Evolutionary conservation across 1,284 basidiomycete species (phyloP), one percentile per base, ranked within the genome.

Genomic region (Pisolithus thermaeus): DNA sequence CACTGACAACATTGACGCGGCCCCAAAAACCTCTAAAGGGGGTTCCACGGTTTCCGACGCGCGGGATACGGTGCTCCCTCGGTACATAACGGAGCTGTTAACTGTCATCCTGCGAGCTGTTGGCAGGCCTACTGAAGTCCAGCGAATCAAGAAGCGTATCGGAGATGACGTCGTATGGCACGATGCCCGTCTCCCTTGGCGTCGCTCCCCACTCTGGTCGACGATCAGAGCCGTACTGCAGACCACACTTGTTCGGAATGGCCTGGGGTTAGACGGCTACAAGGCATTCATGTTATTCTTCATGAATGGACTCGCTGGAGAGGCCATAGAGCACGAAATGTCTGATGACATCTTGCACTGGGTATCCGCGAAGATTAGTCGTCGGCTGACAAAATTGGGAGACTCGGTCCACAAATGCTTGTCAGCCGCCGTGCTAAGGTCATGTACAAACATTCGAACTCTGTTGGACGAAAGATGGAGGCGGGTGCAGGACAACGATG

Each of bases 161-260:
- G 59, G 58, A 0, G 69, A 73, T 42, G 66, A 74, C 7, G 63
- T 65, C 8, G 48, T 69, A 3, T 63, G 59, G 58, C 35, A 56
- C 1, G 27, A 59, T 30, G 59, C 66, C 2, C 40, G 41, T 14
- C 49, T 58, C 7, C 70, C 70, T 8, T 73, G 70, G 73, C 63
- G 68, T 16, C 65, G 73, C 20, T 70, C 69, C 2, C 56, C 71
- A 1, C 52, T 73, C 0, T 73, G 72, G 70, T 66, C 73, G 0
- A 52, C 79, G 3, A 78, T 20, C 18, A 20, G 18, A 20, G 18
- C 1, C 18, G 18, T 20, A 20, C 18, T 20, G 18, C 18, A 20
- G 18, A 20, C 18, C 18, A 20, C 18, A 20, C 18, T 20, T 20
- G 18, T 20, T 20, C 18, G 18, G 18, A 20, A 20, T 20, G 18